phyloP scores from a whole-genome alignment of 169 alveolate genomes.

The Amoebophrya sp. region DNA sequence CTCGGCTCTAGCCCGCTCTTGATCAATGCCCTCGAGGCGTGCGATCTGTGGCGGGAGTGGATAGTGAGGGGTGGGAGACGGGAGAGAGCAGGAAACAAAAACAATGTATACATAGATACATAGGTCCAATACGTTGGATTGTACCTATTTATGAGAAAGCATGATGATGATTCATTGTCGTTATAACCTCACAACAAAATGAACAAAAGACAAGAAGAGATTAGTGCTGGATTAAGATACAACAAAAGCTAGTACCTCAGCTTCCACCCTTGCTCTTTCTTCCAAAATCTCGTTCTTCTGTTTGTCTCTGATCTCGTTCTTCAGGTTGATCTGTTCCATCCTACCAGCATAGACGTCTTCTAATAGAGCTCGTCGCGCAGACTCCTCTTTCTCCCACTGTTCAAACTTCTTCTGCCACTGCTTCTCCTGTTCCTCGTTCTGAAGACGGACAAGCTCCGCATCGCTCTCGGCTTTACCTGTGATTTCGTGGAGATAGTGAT shows the following conservation, averaged over 20 bases:
- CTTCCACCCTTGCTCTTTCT: conserved; percentile 1
- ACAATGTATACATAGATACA: too few species aligned
- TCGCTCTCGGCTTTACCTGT: conserved; percentile 1
- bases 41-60: neutral
- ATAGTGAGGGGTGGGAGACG: too few species aligned
- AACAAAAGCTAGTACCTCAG: neutral
- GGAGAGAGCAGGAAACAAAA: too few species aligned
- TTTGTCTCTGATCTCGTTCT: neutral
- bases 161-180: too few species aligned
- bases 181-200: neutral
- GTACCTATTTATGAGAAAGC: too few species aligned
- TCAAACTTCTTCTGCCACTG: conserved; percentile 22
- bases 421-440: conserved; percentile 1
- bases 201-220: neutral
- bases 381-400: neutral
- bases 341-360: neutral
- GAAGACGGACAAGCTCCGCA: neutral
- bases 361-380: neutral
- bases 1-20: neutral
- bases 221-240: too few species aligned
- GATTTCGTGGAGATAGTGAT: too few species aligned
- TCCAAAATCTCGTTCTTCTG: neutral
- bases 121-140: too few species aligned
- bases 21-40: conserved; percentile 7
- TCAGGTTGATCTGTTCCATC: conserved; percentile 1